Evolutionary conservation across 2,329 filamentous ascomycete species (phyloP), one percentile per base, ranked within the genome.

Genomic region (Scorias spongiosa): DNA sequence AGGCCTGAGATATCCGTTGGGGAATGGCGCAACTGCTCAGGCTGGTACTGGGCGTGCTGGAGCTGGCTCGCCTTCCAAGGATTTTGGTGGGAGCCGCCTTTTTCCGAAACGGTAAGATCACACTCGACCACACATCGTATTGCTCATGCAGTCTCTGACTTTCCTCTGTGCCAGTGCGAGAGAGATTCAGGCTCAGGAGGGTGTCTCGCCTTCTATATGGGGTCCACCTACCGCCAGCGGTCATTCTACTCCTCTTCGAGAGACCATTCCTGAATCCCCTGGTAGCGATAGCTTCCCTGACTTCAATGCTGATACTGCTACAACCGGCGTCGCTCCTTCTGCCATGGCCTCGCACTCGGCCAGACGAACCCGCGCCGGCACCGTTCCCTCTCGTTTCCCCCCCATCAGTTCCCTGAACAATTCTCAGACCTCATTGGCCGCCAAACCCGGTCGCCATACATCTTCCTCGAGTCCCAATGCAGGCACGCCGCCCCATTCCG

Each of bases 151-250:
- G 29, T 29, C 26, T 12, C 20, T 44, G 28, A 44, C 50, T 50
- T 38, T 48, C 46, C 43, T 42, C 5, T 28, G 32, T 39, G 48
- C 57, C 11, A 94, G 89, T 60, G 88, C 91, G 52, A 78, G 91
- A 63, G 91, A 98, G 65, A 95, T 96, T 49, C 89, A 96, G 68
- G 88, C 88, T 44, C 88, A 95, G 67, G 89, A 96, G 74, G 88
- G 88, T 42, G 73, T 94, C 41, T 68, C 70, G 60, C 80, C 72
- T 58, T 73, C 76, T 63, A 65, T 81, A 42, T 96, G 91, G 91
- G 87, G 91, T 10, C 89, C 91, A 41, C 89, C 91, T 51, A 88
- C 89, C 45, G 94, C 89, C 44, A 95, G 89, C 62, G 91, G 89
- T 51, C 89, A 94, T 64, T 95, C 89, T 15, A 95, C 89, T 37